Percentiles rank a stretch among this genome's conserved stretches.
Evolutionary conservation across 805 yeast genomes (phyloP).

Genomic region (Kazachstania africana): DNA sequence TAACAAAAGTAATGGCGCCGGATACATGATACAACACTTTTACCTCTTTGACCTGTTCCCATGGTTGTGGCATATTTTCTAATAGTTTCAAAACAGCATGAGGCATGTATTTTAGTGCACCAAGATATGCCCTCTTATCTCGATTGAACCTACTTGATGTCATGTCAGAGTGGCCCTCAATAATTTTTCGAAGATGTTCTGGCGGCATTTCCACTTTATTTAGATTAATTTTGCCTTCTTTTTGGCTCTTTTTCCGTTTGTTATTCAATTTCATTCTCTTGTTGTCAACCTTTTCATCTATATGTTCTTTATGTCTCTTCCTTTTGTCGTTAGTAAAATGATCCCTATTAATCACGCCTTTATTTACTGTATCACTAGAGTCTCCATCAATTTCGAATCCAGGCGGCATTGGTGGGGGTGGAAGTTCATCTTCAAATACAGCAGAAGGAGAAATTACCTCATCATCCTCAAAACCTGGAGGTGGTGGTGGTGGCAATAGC

Average conservation of each 20-base stretch:
- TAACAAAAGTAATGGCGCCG: slow-evolving; percentile 92
- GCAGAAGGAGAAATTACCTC: slow-evolving; percentile 1
- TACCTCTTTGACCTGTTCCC: slow-evolving; percentile 85
- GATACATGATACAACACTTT: slow-evolving; percentile 78
- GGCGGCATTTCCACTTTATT: slow-evolving; percentile 82
- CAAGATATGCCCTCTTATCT: slow-evolving; percentile 79
- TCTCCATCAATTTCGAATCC: too few species aligned
- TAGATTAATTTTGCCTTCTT: slow-evolving; percentile 38
- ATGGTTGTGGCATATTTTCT: slow-evolving; percentile 97
- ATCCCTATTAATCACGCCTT: too few species aligned
- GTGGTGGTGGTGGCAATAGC: slow-evolving; percentile 17
- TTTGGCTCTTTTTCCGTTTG: slow-evolving; percentile 26
- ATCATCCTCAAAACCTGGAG: slow-evolving; percentile 11
- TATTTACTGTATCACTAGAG: too few species aligned
- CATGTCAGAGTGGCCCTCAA: slow-evolving; percentile 76
- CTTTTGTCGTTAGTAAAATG: slow-evolving; percentile 10
- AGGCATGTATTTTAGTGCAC: slow-evolving; percentile 90
- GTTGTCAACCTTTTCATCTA: too few species aligned
- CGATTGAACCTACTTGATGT: slow-evolving; percentile 66
- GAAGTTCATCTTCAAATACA: slow-evolving; percentile 1
- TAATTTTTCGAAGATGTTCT: slow-evolving; percentile 77
- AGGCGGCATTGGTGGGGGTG: slow-evolving; percentile 6
- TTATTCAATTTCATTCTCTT: slow-evolving; percentile 10
- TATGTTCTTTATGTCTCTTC: too few species aligned
- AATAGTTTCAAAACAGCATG: slow-evolving; percentile 82